Percentiles rank a stretch among this genome's conserved stretches.
These are phyloP conservation scores for Lipomyces yamadae DNA, from an alignment of 805 yeast genomes.

Conservation along the genomic window DNA sequence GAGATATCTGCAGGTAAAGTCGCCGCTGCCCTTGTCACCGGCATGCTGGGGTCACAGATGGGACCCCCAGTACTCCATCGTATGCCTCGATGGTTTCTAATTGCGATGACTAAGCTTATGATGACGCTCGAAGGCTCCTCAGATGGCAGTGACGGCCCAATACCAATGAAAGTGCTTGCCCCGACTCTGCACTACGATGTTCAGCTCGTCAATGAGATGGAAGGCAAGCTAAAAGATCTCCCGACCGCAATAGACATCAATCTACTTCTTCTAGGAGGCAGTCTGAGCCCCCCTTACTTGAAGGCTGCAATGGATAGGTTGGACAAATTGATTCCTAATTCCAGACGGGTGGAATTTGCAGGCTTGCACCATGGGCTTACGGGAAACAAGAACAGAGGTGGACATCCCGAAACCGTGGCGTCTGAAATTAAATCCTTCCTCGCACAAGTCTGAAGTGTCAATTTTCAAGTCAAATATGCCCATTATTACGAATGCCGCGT, in stretches of 20 bases:
- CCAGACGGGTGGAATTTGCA: background rate
- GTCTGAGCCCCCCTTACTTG: background rate
- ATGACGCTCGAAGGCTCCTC: background rate
- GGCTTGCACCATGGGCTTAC: background rate
- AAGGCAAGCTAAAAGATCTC: background rate
- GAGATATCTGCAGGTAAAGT: background rate
- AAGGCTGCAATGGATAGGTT: background rate
- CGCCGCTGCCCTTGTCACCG: background rate
- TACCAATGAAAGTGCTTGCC: constrained; percentile 1
- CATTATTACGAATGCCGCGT: no score
- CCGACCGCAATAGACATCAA: background rate
- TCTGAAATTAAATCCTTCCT: background rate
- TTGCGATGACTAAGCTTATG: background rate
- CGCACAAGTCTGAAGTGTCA: no score
- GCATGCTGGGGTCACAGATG: background rate
- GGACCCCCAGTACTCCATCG: background rate
- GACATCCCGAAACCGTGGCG: background rate
- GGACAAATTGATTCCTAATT: background rate
- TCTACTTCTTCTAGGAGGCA: background rate
- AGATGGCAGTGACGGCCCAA: background rate
- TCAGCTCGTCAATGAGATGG: background rate
- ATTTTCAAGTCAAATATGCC: no score
- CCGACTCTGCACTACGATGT: background rate
- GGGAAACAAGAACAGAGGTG: background rate
- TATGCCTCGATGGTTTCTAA: background rate